Base-by-base conservation (phyloP, 495 filamentous ascomycete genomes). In the Neurospora sp. region DNA sequence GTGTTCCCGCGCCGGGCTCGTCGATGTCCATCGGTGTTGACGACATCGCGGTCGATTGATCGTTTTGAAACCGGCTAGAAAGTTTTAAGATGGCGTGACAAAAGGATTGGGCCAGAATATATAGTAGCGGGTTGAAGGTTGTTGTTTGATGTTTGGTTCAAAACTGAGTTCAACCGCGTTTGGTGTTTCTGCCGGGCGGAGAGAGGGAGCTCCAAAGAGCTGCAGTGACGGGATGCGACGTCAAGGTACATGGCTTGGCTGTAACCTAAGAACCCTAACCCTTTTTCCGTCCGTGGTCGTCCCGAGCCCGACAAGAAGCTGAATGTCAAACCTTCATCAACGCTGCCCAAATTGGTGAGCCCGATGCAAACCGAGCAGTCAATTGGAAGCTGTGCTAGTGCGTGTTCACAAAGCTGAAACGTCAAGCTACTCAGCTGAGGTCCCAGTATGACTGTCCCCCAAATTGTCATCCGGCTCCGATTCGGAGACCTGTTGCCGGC, bases 21-120 rank as follows among this genome's bases (percentile, higher is more conserved):
- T 88, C 86, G 69, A 88, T 76, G 44, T 84, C 86, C 86, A 88
- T 88, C 8, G 85, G 84, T 35, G 84, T 87, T 10, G 85, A 84
- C 9, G 84, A 79, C 86, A 88, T 87, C n/a, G 16, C 71, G 70
- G 20, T 22, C 37, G 41, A 68, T 68, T 27, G 7, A 38, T 38
- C 40, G 38, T 48, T 3, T 35, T 22, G 16, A 44, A 70, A 42
- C 39, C 7, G 16, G 16, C n/a, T 9, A 22, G 9, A 53, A 22
- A 27, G 9, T 4, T 1, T 9, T 3, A 14, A 4, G 9, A 22
- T 53, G n/a, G 45, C 4, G 45, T 20, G 4, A 27, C 9, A 14
- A 27, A 10, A 6, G 4, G 9, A 9, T 18, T 65, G 27, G 6
- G 22, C 18, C 1, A 27, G 2, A 18, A 35, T 3, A 18, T 35